A percentile compares a stretch with the other conserved stretches of the same genome.
These are phyloP conservation scores for Sugiyamaella sp. DNA, from an alignment of 1,139 yeast species.

Conservation along the genomic window DNA sequence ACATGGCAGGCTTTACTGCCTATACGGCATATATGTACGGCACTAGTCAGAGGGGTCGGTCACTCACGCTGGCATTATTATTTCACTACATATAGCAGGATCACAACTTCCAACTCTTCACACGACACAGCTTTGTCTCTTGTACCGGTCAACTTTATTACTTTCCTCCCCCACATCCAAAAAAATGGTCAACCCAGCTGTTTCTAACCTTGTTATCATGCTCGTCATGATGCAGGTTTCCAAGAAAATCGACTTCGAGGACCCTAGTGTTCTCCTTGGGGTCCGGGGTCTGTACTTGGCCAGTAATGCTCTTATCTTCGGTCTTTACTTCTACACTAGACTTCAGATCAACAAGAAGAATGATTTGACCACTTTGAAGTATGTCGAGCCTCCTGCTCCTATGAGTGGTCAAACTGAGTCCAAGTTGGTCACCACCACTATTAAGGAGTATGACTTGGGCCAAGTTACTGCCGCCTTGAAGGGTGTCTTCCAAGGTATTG, in stretches of 20 bases:
- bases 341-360: conserved; percentile 68
- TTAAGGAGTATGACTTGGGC: conserved; percentile 89
- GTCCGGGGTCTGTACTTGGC: conserved; percentile 74
- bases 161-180: conserved; percentile 3
- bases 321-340: conserved; percentile 67
- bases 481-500: conserved; percentile 82
- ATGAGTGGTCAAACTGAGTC: conserved; percentile 75
- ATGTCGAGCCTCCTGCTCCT: conserved; percentile 83
- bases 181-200: conserved; percentile 61
- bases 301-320: conserved; percentile 67
- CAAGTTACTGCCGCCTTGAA: conserved; percentile 81
- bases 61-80: conserved; percentile 11
- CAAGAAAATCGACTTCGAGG: conserved; percentile 85
- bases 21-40: not conserved
- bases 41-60: not conserved
- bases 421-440: conserved; percentile 82
- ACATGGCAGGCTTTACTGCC: not conserved
- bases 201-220: conserved; percentile 86
- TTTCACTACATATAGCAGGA: not conserved
- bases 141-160: not conserved
- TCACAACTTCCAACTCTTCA: not conserved
- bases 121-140: not conserved
- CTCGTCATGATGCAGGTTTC: conserved; percentile 97
- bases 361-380: conserved; percentile 86
- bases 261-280: conserved; percentile 72